Percentiles rank a stretch among this genome's conserved stretches.
Conservation (phyloP, 2,329 filamentous ascomycete species). For the Calonectria pauciramosa region DNA sequence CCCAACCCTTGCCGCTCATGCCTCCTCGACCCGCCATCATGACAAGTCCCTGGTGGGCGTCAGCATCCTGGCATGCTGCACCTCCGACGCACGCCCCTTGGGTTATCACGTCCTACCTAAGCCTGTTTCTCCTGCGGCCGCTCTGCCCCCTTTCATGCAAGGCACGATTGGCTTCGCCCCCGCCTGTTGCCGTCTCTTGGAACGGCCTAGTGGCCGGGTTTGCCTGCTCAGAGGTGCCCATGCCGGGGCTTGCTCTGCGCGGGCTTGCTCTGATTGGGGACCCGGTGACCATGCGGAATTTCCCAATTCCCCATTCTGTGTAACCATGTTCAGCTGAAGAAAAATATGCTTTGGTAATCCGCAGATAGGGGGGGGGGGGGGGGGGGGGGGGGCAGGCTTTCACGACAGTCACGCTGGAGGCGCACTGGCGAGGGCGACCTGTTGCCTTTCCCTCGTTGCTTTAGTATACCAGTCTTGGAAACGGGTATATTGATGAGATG, state of each 20-base stretch:
- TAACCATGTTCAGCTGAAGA: not conserved
- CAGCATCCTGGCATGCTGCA: conserved; percentile 10
- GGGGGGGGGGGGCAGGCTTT: not conserved
- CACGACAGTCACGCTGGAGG: not conserved
- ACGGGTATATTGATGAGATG: not conserved
- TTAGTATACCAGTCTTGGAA: not conserved
- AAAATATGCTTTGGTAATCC: not conserved
- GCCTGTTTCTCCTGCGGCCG: not conserved
- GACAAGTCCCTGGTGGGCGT: conserved; percentile 1
- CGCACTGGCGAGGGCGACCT: not conserved
- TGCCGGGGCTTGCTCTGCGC: not conserved
- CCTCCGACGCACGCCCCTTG: conserved; percentile 9
- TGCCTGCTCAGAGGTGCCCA: not conserved
- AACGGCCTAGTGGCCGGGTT: not conserved
- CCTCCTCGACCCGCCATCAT: conserved; percentile 3
- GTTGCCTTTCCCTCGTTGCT: too few relatives aligned
- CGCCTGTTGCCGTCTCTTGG: not conserved
- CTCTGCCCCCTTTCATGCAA: conserved; percentile 11
- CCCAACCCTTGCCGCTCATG: not conserved
- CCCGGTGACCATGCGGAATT: not conserved
- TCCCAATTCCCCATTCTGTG: not conserved
- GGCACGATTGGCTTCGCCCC: conserved; percentile 10
- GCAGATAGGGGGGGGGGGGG: not conserved
- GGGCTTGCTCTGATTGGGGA: not conserved
- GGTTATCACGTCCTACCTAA: not conserved